phyloP scores from a whole-genome alignment of 2,329 filamentous ascomycete species.

The Venturia asperata region DNA sequence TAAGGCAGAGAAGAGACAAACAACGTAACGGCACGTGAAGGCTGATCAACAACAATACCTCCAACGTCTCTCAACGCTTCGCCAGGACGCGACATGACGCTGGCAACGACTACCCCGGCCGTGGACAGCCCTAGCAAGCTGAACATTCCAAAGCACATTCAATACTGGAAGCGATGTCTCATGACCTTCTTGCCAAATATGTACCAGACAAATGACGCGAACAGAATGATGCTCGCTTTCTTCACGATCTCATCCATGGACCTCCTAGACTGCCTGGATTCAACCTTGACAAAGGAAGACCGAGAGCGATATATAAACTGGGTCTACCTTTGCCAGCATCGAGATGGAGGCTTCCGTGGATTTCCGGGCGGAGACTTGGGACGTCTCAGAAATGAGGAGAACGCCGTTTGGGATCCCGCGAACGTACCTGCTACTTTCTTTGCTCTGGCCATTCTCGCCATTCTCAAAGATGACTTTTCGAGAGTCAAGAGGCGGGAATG shows the following conservation, averaged over 20 bases:
- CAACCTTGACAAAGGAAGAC: conserved; percentile 48
- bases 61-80: neutral
- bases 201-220: conserved; percentile 86
- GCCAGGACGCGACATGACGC: neutral
- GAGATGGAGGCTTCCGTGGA: conserved; percentile 79
- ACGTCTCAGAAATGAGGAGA: conserved; percentile 42
- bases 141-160: conserved; percentile 55
- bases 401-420: conserved; percentile 60
- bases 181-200: conserved; percentile 70
- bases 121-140: conserved; percentile 21
- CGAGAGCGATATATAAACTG: conserved; percentile 57
- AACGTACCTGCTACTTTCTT: conserved; percentile 88
- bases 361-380: conserved; percentile 62
- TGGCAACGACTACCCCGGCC: neutral
- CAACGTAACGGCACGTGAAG: neutral
- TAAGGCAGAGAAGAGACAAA: neutral
- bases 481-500: conserved; percentile 62
- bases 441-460: conserved; percentile 66
- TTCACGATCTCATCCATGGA: conserved; percentile 85
- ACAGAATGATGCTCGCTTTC: conserved; percentile 80
- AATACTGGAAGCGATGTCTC: conserved; percentile 88
- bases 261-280: conserved; percentile 59
- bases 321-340: conserved; percentile 82
- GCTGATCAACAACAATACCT: neutral
- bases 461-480: conserved; percentile 53